These are phyloP conservation scores for Paraphoma chrysanthemicola DNA, from an alignment of 2,329 filamentous ascomycete genomes.

Conservation along the genomic window DNA sequence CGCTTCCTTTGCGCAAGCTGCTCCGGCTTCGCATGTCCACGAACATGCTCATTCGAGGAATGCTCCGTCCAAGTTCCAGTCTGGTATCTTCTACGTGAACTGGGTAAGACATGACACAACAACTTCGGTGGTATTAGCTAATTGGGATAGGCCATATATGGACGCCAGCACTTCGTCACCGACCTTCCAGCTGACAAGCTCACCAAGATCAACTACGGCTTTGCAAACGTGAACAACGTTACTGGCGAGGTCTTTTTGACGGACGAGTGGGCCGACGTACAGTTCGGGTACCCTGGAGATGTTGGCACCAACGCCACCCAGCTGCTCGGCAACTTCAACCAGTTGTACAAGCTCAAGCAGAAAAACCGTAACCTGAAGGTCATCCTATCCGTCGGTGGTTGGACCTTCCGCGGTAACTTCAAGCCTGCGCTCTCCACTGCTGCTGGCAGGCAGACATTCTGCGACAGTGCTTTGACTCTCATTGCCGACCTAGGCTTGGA, in stretches of 20 bases:
- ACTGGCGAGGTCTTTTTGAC: conserved; percentile 69
- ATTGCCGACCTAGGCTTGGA: conserved; percentile 80
- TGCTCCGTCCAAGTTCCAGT: conserved; percentile 59
- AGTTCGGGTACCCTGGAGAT: conserved; percentile 73
- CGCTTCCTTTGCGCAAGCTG: conserved; percentile 23
- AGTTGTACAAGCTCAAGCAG: conserved; percentile 79
- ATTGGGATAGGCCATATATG: conserved; percentile 75
- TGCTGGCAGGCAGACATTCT: conserved; percentile 69
- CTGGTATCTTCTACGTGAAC: conserved; percentile 76
- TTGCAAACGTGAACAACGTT: conserved; percentile 82
- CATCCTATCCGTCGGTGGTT: conserved; percentile 82
- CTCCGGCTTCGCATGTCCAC: conserved; percentile 10
- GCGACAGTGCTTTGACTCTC: conserved; percentile 73
- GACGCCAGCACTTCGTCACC: conserved; percentile 79
- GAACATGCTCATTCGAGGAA: conserved; percentile 4
- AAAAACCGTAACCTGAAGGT: conserved; percentile 76
- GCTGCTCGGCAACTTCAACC: conserved; percentile 78
- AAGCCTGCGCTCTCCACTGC: conserved; percentile 68
- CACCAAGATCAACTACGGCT: conserved; percentile 88
- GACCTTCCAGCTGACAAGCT: conserved; percentile 81
- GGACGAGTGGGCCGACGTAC: conserved; percentile 41
- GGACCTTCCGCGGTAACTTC: conserved; percentile 81
- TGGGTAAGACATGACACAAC: conserved; percentile 51
- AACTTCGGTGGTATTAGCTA: no score
- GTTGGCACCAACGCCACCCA: conserved; percentile 71